Evolutionary conservation across 305 asterid species (phyloP).

Genomic region (Nicotiana rustica): DNA sequence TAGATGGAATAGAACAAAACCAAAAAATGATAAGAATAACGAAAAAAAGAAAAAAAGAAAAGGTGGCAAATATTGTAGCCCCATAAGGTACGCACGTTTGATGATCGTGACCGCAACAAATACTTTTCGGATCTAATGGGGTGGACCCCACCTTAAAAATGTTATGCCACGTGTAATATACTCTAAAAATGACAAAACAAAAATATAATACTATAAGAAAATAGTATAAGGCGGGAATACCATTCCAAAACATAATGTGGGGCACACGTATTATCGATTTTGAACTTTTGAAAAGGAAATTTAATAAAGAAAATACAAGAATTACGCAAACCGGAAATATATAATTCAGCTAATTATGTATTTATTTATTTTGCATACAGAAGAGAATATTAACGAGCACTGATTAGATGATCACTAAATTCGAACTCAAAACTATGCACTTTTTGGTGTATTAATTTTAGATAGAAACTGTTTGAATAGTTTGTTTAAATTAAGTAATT

Average conservation of each 20-base stretch:
- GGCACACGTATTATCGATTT: slow-evolving; percentile 36
- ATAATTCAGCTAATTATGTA: background rate
- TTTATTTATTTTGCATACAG: no score
- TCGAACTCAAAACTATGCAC: background rate
- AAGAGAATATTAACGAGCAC: background rate
- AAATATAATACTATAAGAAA: slow-evolving; percentile 16
- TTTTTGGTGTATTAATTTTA: background rate
- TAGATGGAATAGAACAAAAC: no score
- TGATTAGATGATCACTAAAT: background rate
- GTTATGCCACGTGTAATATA: slow-evolving; percentile 32
- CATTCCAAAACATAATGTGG: slow-evolving; percentile 51
- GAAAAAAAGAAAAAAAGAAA: background rate
- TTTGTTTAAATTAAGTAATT: no score
- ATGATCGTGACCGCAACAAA: slow-evolving; percentile 11
- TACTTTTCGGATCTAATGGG: background rate
- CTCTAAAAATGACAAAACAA: slow-evolving; percentile 23
- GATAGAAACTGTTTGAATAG: no score
- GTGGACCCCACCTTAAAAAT: background rate
- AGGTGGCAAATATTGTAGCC: background rate
- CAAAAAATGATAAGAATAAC: no score
- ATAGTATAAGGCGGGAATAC: slow-evolving; percentile 71
- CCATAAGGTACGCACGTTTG: slow-evolving; percentile 28
- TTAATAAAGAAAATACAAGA: background rate
- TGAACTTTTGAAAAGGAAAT: slow-evolving; percentile 11
- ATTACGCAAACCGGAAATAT: background rate